These are phyloP conservation scores for Phytophthora cryptogea DNA, from an alignment of 352 stramenopile genomes.

Conservation along the genomic window DNA sequence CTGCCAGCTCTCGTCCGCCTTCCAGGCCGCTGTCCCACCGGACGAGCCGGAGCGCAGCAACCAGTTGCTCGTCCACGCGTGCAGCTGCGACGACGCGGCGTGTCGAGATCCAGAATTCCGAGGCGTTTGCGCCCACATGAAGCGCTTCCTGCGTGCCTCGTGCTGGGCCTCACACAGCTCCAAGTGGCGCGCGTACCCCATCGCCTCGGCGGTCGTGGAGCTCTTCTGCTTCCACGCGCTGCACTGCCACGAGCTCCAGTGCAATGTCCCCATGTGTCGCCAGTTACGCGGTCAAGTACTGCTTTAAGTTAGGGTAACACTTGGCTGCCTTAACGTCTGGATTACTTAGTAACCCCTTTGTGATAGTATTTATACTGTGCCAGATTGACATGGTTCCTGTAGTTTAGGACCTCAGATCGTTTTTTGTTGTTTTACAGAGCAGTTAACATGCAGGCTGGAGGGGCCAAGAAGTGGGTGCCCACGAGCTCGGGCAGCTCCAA, in stretches of 20 bases:
- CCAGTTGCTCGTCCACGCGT: conserved; percentile 58
- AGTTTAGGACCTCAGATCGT: too few species aligned
- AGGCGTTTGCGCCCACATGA: conserved; percentile 58
- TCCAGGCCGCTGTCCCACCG: conserved; percentile 7
- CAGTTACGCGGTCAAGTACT: conserved; percentile 41
- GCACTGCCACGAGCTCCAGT: conserved; percentile 42
- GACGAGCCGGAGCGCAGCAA: conserved; percentile 38
- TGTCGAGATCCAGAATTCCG: conserved; percentile 43
- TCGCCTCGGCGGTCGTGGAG: conserved; percentile 36
- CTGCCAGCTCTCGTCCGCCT: conserved; percentile 20
- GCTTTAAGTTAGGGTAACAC: conserved; percentile 17
- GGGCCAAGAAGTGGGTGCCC: too few species aligned
- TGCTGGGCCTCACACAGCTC: conserved; percentile 68
- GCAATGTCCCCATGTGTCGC: conserved; percentile 49
- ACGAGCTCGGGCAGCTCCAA: too few species aligned
- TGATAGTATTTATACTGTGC: not conserved
- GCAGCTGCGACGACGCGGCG: conserved; percentile 47
- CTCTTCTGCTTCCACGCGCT: conserved; percentile 63
- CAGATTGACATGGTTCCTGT: too few species aligned
- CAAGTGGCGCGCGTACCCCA: conserved; percentile 45
- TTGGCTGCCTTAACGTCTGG: too few species aligned
- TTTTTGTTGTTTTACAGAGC: too few species aligned
- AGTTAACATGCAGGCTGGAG: too few species aligned
- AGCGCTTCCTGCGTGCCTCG: conserved; percentile 55
- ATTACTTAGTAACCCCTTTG: too few species aligned